phyloP scores from a whole-genome alignment of 1,139 yeast species.

The Kluyveromyces sp. region DNA sequence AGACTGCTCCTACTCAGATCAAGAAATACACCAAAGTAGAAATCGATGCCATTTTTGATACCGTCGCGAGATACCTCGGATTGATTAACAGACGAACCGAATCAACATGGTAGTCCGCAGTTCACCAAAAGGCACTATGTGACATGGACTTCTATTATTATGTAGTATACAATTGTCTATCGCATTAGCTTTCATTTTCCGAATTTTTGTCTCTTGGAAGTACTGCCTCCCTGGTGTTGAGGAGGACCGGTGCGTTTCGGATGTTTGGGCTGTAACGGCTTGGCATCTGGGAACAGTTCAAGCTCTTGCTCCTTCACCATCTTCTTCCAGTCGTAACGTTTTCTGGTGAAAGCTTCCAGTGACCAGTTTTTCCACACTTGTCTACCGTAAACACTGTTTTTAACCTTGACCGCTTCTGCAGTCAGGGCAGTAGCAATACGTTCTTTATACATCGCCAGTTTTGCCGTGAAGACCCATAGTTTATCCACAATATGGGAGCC shows the following conservation, averaged over 20 bases:
- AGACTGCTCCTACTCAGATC: conserved; percentile 10
- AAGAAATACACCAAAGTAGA: conserved; percentile 38
- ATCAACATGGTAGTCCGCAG: conserved; percentile 40
- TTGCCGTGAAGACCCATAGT: conserved; percentile 71
- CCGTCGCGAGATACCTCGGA: conserved; percentile 65
- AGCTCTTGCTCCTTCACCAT: conserved; percentile 65
- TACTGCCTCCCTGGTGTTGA: not conserved
- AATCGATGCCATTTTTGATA: conserved; percentile 49
- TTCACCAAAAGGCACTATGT: not conserved
- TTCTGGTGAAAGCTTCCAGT: conserved; percentile 42
- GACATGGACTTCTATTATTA: not conserved
- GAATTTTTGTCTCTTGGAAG: conserved; percentile 1
- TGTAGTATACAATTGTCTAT: not conserved
- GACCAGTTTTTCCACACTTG: conserved; percentile 93
- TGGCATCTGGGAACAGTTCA: conserved; percentile 37
- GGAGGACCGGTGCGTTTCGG: not conserved
- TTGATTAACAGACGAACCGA: conserved; percentile 46
- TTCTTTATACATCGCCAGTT: conserved; percentile 79
- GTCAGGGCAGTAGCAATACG: conserved; percentile 67
- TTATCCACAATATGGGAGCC: conserved; percentile 90
- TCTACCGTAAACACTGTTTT: conserved; percentile 81
- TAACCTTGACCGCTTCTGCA: conserved; percentile 58
- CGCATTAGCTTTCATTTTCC: not conserved
- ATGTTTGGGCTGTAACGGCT: conserved; percentile 23
- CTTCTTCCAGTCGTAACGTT: conserved; percentile 77